Conservation (phyloP, 148 eudicot genomes). For the Heliamphora exappendiculata region DNA sequence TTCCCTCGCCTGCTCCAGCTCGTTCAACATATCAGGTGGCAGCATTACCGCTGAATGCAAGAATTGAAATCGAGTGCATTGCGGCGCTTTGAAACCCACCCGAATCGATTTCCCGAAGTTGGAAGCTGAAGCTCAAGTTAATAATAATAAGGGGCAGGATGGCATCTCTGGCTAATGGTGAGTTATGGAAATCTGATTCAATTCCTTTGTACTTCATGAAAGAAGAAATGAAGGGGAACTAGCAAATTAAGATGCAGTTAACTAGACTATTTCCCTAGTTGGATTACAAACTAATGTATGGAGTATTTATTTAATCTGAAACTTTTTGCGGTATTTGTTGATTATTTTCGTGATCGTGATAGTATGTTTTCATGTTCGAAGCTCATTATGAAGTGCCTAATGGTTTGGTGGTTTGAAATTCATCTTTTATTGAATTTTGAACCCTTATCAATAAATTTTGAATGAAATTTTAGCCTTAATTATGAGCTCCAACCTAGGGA, state of each 20-base stretch:
- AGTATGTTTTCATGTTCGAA: background rate
- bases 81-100: slow-evolving; percentile 42
- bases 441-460: too few relatives aligned
- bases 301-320: background rate
- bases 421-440: too few relatives aligned
- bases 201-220: background rate
- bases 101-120: background rate
- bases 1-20: slow-evolving; percentile 82
- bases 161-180: background rate
- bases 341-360: too few relatives aligned
- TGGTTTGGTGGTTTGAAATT: too few relatives aligned
- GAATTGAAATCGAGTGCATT: slow-evolving; percentile 87
- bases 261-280: background rate
- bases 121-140: background rate
- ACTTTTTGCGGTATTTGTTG: background rate
- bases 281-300: background rate
- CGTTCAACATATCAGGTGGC: slow-evolving; percentile 95
- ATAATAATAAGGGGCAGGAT: background rate
- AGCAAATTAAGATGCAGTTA: background rate
- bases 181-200: slow-evolving; percentile 6
- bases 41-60: slow-evolving; percentile 81
- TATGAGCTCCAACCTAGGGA: too few relatives aligned
- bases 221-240: background rate
- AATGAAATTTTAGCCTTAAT: too few relatives aligned
- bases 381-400: too few relatives aligned